A percentile compares a stretch with the other conserved stretches of the same genome.
These are phyloP conservation scores for Dryas drummondii DNA, from an alignment of 306 rosid species.

Conservation along the genomic window DNA sequence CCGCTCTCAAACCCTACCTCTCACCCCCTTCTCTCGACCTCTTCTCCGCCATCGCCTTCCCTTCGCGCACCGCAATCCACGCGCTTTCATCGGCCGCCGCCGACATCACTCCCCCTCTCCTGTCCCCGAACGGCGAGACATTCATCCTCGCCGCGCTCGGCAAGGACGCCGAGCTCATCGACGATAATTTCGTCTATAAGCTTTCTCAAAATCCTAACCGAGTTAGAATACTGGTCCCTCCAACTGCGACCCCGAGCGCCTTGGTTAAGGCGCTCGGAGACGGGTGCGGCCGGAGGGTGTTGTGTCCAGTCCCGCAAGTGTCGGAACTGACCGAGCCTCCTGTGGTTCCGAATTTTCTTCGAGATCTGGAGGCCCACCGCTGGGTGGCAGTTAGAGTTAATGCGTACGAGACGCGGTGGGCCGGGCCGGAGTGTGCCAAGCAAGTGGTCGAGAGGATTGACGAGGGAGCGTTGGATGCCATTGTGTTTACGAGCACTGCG, in stretches of 20 bases:
- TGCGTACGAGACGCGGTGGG: conserved; percentile 79
- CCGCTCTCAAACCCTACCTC: conserved; percentile 43
- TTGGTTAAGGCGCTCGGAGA: conserved; percentile 42
- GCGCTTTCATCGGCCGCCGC: conserved; percentile 46
- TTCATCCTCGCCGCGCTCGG: conserved; percentile 75
- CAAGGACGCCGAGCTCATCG: conserved; percentile 64
- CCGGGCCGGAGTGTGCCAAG: conserved; percentile 54
- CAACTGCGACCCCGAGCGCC: conserved; percentile 49
- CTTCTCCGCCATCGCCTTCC: conserved; percentile 73
- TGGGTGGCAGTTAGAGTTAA: conserved; percentile 59
- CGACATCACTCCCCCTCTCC: conserved; percentile 40
- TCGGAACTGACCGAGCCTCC: conserved; percentile 61
- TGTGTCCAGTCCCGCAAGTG: conserved; percentile 63
- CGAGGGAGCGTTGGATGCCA: conserved; percentile 47
- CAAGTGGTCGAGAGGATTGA: conserved; percentile 43
- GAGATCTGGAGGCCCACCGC: conserved; percentile 36
- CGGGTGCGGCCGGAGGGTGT: conserved; percentile 44
- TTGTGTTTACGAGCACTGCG: conserved; percentile 74
- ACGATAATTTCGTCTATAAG: conserved; percentile 28
- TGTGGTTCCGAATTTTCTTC: conserved; percentile 62
- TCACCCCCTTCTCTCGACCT: conserved; percentile 41
- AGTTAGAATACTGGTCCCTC: conserved; percentile 51
- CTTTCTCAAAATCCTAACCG: conserved; percentile 29
- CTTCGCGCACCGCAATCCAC: conserved; percentile 61
- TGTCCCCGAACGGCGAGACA: conserved; percentile 39